phyloP scores from a whole-genome alignment of 2,329 filamentous ascomycete genomes.

The Epicoccum sorghinum region DNA sequence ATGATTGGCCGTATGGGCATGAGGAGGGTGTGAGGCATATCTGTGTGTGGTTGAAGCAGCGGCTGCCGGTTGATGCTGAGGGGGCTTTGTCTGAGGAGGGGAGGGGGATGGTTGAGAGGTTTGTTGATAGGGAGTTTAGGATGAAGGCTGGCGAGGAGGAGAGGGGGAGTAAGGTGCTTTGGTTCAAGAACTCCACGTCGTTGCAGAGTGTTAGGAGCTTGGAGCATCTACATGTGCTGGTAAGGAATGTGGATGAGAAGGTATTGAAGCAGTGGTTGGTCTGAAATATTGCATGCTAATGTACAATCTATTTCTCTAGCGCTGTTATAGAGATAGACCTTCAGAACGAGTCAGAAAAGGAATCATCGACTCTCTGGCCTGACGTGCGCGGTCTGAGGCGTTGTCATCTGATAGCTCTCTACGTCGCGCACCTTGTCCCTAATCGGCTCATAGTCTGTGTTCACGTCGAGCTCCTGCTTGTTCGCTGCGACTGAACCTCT shows the following conservation, averaged over 20 bases:
- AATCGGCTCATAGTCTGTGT: conserved; percentile 12
- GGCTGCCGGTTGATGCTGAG: conserved; percentile 37
- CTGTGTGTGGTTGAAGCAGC: conserved; percentile 58
- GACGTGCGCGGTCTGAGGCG: conserved; percentile 8
- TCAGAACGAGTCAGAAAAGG: background rate
- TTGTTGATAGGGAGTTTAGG: conserved; percentile 55
- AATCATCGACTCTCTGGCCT: background rate
- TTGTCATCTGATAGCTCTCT: conserved; percentile 7
- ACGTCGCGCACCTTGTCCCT: conserved; percentile 16
- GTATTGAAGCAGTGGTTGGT: conserved; percentile 24
- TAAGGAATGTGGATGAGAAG: conserved; percentile 70
- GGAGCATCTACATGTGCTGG: conserved; percentile 77
- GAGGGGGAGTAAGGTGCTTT: conserved; percentile 58
- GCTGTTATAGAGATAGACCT: background rate
- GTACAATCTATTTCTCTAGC: background rate
- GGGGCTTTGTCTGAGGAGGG: conserved; percentile 42
- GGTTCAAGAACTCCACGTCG: conserved; percentile 70
- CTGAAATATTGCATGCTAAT: background rate
- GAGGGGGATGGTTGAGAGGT: conserved; percentile 33
- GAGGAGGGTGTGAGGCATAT: conserved; percentile 61
- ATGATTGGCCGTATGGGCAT: conserved; percentile 70
- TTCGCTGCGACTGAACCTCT: conserved; percentile 13
- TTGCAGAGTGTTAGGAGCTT: conserved; percentile 68
- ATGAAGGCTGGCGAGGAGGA: conserved; percentile 44
- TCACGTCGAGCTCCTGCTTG: conserved; percentile 26